Evolutionary conservation across 306 rosid species (phyloP), one percentile per base, ranked within the genome.

Genomic region (Cucurbita ficifolia): DNA sequence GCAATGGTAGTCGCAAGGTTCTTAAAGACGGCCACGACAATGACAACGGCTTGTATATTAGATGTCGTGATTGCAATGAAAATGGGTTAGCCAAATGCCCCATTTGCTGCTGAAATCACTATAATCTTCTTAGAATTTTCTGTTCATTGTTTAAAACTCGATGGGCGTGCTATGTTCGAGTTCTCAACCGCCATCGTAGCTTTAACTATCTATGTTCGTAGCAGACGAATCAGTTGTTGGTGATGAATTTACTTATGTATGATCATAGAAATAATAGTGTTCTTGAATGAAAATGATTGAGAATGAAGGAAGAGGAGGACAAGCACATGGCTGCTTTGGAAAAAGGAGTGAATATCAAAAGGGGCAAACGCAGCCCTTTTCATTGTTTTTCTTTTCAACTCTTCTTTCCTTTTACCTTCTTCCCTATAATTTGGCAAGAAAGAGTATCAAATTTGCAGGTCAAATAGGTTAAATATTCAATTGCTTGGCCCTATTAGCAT

Each of bases 41-140:
- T 43, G 54, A 36, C 33, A 80, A 76, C 14, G 76, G 74, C 17
- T 76, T 74, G 53, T 82, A 75, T 76, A 46, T 79, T 39, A 90
- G 84, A 73, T 94, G 99, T 76, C 71, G 86, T 36, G 81, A 84
- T 8, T 94, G 99, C 72, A 94, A 94, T 42, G 99, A 94, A 69
- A 94, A 94, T 77, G 99, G 99, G 13, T 80, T 94, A 84, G 86
- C 87, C 48, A 87, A 88, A 73, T 94, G 99, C 72, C 83, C 78
- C 68, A 76, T 87, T 84, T 91, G 97, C 86, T 76, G 83, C 86
- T 86, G 85, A 81, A 56, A 83, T 70, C 75, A 77, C 50, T 63
- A 12, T 5, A 33, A 75, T 74, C 75, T 45, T 69, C 46, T 46
- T 38, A 52, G 19, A 49, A 8, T 8, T 45, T 53, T 36, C 36